Evolutionary conservation across 1,284 basidiomycete genomes (phyloP), one percentile per base, ranked within the genome.

Genomic region (Fomitopsis betulina): DNA sequence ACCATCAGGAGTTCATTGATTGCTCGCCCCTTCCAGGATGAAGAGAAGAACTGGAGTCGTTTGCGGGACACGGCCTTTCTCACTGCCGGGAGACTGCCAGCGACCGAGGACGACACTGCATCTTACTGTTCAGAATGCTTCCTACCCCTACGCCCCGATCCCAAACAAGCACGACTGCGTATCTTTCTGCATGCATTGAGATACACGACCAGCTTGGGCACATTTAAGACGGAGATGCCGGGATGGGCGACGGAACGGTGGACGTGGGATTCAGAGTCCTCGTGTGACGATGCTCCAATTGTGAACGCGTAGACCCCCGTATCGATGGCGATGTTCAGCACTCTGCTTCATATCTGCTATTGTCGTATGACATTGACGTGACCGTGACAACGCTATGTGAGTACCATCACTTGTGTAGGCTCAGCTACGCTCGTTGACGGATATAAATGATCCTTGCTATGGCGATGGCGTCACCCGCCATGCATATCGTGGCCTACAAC

Each of bases 161-260:
- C 95, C 1, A 86, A 85, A 67, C 93, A 94, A 1, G 92, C 95
- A 71, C 86, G 85, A 60, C 75, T 97, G 59, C 96, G 94, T 72
- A 98, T 98, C 63, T 98, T 95, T 75, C 76, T 98, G 65, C 95
- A 98, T 70, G 95, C 95, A 12, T 74, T 92, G 66, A 79, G 84
- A 65, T 97, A 94, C 73, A 90, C 87, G 55, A 86, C 86, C 7
- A 87, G 85, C 62, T 71, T 92, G 53, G 91, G 90, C 0, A 70
- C 74, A 19, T 91, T 88, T 62, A 82, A 88, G 73, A 89, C 89
- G 32, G 83, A 81, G 62, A 84, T 89, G 82, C 89, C 89, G 0
- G 82, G 81, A 62, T 91, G 89, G 89, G 83, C 88, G 23, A 74
- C 72, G 43, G 78, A 84, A 64, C 85, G 81, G 8, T 90, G 82